Evolutionary conservation across 495 filamentous ascomycete genomes (phyloP).

Genomic region (Penicillium taxi): DNA sequence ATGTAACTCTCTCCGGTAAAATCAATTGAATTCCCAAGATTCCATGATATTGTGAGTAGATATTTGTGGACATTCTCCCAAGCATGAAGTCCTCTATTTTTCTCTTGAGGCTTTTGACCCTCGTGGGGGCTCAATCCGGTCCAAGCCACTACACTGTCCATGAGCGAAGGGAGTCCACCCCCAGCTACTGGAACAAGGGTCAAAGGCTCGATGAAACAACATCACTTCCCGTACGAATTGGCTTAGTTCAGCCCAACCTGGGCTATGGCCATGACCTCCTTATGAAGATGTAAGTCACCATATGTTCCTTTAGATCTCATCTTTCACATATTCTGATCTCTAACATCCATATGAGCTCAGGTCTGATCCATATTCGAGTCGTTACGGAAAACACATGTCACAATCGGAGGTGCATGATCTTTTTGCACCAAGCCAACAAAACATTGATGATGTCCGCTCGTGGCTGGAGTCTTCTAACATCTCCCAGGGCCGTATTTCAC

Average conservation of each 20-base stretch:
- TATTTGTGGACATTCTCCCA: too few relatives aligned
- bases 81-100: slow-evolving; percentile 28
- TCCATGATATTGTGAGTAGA: too few relatives aligned
- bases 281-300: slow-evolving; percentile 40
- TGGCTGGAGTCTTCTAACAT: slow-evolving; percentile 49
- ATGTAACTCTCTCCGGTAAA: too few relatives aligned
- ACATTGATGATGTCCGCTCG: slow-evolving; percentile 33
- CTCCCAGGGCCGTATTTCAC: slow-evolving; percentile 32
- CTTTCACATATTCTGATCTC: background rate
- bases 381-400: slow-evolving; percentile 46
- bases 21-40: too few relatives aligned
- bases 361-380: slow-evolving; percentile 37
- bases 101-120: slow-evolving; percentile 24
- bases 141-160: slow-evolving; percentile 31
- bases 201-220: slow-evolving; percentile 22
- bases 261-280: slow-evolving; percentile 46
- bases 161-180: slow-evolving; percentile 32
- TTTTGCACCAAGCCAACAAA: slow-evolving; percentile 39
- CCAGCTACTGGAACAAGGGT: slow-evolving; percentile 26
- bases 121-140: too few relatives aligned
- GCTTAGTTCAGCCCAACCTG: slow-evolving; percentile 46
- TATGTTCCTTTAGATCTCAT: too few relatives aligned
- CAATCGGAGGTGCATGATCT: slow-evolving; percentile 41
- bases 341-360: slow-evolving; percentile 11
- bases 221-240: slow-evolving; percentile 48